These are phyloP conservation scores for Russula foetens DNA, from an alignment of 768 basidiomycete genomes.

Conservation along the genomic window DNA sequence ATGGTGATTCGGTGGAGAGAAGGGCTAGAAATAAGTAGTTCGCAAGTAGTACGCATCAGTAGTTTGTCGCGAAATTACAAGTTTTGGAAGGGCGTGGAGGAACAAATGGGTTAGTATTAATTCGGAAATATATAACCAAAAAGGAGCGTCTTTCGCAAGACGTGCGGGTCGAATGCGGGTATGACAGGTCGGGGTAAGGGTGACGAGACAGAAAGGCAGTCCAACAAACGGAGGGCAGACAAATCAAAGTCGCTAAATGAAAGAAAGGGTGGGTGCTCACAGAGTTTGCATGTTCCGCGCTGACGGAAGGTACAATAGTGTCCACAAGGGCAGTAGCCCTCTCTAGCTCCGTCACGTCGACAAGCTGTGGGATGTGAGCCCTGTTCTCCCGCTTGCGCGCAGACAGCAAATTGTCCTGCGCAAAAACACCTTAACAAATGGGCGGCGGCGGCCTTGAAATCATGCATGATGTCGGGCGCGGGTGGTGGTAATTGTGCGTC, in stretches of 20 bases:
- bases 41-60: background rate
- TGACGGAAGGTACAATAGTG: constrained; percentile 55
- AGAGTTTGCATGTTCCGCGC: constrained; percentile 64
- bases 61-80: background rate
- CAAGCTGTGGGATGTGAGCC: constrained; percentile 58
- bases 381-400: constrained; percentile 54
- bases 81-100: too few relatives aligned
- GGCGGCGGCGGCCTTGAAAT: too few relatives aligned
- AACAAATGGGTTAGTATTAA: too few relatives aligned
- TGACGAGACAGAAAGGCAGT: too few relatives aligned
- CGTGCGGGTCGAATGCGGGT: too few relatives aligned
- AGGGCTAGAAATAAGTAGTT: constrained; percentile 44
- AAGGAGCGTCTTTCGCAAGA: too few relatives aligned
- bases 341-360: constrained; percentile 61
- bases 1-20: too few relatives aligned
- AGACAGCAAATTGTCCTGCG: too few relatives aligned
- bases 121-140: too few relatives aligned
- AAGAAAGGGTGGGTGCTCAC: constrained; percentile 37
- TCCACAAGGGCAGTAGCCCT: constrained; percentile 71
- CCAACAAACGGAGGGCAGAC: too few relatives aligned
- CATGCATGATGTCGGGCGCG: constrained; percentile 53
- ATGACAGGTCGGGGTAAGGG: too few relatives aligned
- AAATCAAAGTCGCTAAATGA: background rate
- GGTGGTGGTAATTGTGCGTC: constrained; percentile 31
- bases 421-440: constrained; percentile 53